phyloP scores from a whole-genome alignment of 192 early-diverging fungal genomes.

The Backusella parvicylindrica region DNA sequence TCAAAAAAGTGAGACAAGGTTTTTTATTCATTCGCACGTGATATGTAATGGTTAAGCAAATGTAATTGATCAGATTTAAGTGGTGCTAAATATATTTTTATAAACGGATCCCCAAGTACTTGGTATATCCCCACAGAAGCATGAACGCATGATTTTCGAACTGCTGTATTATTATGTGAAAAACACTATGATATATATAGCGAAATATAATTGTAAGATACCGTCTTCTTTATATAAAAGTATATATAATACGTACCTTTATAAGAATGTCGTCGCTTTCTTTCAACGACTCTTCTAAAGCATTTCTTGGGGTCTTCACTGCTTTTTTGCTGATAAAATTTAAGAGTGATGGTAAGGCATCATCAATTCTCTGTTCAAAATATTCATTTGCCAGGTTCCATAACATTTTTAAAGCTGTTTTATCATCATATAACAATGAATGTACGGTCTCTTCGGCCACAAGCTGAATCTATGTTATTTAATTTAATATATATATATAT shows the following conservation, averaged over 20 bases:
- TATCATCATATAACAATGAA: background rate
- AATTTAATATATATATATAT: background rate
- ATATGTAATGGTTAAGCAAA: background rate
- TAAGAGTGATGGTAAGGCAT: background rate
- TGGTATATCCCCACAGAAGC: constrained; percentile 1
- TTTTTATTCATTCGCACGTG: background rate
- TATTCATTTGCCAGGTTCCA: background rate
- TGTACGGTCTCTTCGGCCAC: background rate
- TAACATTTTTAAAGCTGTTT: background rate
- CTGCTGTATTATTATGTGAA: background rate
- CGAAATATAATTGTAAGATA: background rate
- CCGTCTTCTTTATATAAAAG: background rate
- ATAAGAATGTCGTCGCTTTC: background rate
- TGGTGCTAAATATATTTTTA: background rate
- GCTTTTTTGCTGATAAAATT: background rate
- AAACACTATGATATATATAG: background rate
- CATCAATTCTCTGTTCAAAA: background rate
- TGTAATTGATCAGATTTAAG: constrained; percentile 3
- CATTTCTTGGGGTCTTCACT: background rate
- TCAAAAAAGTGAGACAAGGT: background rate
- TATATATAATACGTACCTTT: background rate
- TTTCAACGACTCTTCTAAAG: background rate
- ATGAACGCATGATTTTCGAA: background rate
- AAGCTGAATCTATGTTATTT: background rate
- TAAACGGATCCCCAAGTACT: background rate